Evolutionary conservation across 768 basidiomycete genomes (phyloP).

Genomic region (Tylopilus sp.): DNA sequence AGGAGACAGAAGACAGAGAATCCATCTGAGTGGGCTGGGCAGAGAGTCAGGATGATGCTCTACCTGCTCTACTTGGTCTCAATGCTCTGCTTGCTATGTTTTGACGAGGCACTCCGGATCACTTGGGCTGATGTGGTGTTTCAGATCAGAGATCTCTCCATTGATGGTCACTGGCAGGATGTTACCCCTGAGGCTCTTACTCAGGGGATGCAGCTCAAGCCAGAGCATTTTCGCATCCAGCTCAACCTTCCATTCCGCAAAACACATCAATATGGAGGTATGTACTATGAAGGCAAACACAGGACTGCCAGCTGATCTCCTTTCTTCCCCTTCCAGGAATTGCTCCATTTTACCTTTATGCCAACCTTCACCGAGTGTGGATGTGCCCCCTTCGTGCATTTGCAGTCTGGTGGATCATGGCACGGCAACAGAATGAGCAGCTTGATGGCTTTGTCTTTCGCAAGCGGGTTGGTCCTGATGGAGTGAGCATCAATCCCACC

Average conservation of each 20-base stretch:
- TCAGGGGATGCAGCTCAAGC: not conserved
- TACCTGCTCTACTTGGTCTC: not conserved
- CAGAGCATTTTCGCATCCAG: not conserved
- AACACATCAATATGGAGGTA: not conserved
- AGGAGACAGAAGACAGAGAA: not conserved
- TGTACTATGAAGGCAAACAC: too few species aligned
- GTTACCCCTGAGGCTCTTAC: not conserved
- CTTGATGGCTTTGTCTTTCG: not conserved
- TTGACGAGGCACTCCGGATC: not conserved
- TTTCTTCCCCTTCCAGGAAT: not conserved
- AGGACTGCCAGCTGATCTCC: too few species aligned
- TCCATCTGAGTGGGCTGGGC: not conserved
- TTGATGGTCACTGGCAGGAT: not conserved
- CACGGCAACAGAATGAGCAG: not conserved
- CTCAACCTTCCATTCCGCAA: not conserved
- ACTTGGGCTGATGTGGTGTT: not conserved
- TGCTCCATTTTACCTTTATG: not conserved
- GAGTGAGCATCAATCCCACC: not conserved
- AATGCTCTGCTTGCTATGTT: not conserved
- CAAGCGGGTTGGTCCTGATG: not conserved
- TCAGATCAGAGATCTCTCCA: not conserved
- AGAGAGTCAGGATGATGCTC: not conserved
- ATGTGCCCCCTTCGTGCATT: not conserved
- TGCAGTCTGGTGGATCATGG: not conserved
- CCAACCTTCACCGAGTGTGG: not conserved